A percentile compares a stretch with the other conserved stretches of the same genome.
phyloP scores from a whole-genome alignment of 805 yeast species.

The Sungouiozyma intestinalis region DNA sequence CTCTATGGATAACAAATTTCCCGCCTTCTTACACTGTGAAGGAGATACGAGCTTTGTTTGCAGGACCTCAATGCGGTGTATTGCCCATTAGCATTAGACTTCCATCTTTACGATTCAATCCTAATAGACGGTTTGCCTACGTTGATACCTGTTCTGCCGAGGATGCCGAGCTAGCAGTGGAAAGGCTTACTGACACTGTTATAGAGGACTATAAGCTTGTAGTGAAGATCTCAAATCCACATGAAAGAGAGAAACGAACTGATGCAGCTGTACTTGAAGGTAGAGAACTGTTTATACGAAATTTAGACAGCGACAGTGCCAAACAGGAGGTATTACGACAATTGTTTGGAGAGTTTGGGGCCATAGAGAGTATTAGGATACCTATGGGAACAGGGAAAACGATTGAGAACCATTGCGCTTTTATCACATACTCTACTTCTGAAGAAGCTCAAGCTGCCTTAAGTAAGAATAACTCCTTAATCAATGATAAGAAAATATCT shows the following conservation, averaged over 20 bases:
- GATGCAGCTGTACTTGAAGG: slow-evolving; percentile 40
- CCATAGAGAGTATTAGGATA: slow-evolving; percentile 37
- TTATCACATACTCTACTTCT: slow-evolving; percentile 38
- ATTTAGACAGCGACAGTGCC: slow-evolving; percentile 38
- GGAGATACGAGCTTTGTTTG: slow-evolving; percentile 34
- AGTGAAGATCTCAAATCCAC: slow-evolving; percentile 56
- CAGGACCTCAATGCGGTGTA: slow-evolving; percentile 24
- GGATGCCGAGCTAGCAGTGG: slow-evolving; percentile 37
- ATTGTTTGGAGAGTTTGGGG: slow-evolving; percentile 41
- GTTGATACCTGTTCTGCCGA: slow-evolving; percentile 41
- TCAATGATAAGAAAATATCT: slow-evolving; percentile 39
- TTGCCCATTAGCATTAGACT: slow-evolving; percentile 42
- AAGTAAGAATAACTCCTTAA: slow-evolving; percentile 29
- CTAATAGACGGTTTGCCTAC: slow-evolving; percentile 63
- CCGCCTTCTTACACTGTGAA: slow-evolving; percentile 43
- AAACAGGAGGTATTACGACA: slow-evolving; percentile 31
- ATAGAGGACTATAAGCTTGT: slow-evolving; percentile 35
- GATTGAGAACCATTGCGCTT: slow-evolving; percentile 54
- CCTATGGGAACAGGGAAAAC: slow-evolving; percentile 16
- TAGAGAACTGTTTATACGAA: slow-evolving; percentile 46
- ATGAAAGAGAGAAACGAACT: slow-evolving; percentile 30
- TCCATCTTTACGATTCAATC: slow-evolving; percentile 48
- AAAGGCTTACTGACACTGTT: slow-evolving; percentile 30
- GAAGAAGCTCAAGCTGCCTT: slow-evolving; percentile 42
- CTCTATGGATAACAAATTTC: slow-evolving; percentile 66